Evolutionary conservation across 2,329 filamentous ascomycete species (phyloP), one percentile per base, ranked within the genome.

Genomic region (Exophiala sideris): DNA sequence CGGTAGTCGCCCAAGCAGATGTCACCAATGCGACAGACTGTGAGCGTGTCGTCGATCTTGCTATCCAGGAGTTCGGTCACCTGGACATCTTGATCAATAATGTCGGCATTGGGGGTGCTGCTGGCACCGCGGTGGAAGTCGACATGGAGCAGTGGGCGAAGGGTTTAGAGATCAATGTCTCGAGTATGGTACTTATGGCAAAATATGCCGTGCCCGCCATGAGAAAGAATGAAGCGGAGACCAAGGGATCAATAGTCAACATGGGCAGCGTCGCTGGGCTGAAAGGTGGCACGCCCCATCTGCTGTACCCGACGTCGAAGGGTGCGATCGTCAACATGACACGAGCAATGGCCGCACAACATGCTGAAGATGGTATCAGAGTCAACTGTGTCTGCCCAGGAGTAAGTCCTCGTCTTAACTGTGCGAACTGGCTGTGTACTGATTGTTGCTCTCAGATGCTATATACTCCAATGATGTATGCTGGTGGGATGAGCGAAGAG

Each of bases 1-100:
- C 71, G 0, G 57, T 79, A 3, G 71, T 79, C 0, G 60, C 75
- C 2, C 63, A 70, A 45, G 80, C 73, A 2, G 78, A 86, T 58
- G 80, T 86, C 10, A 83, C 81, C 0, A 66, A 67, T 0, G 71
- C 75, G 12, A 52, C 52, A 0, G 80, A 84, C 46, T 86, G 82
- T 62, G 68, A 77, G 44, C 60, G 54, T 1, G 67, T 70, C 1
- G 64, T 70, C 0, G 20, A 72, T 0, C 51, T 65, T 0, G 76
- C 82, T 0, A n/a, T 82, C 1, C 54, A 71, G 2, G 61, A 66
- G 1, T 86, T 79, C 57, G 82, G 81, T 0, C 71, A 79, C 1
- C 58, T 87, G 1, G 82, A 87, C 60, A 82, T 87, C 35, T 68
- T 87, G 1, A 71, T 86, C 32, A 86, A 87, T 62, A 83, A 81